Evolutionary conservation across 2,329 filamentous ascomycete species (phyloP).

Genomic region (Ophiocordyceps camponoti-rufipedis): DNA sequence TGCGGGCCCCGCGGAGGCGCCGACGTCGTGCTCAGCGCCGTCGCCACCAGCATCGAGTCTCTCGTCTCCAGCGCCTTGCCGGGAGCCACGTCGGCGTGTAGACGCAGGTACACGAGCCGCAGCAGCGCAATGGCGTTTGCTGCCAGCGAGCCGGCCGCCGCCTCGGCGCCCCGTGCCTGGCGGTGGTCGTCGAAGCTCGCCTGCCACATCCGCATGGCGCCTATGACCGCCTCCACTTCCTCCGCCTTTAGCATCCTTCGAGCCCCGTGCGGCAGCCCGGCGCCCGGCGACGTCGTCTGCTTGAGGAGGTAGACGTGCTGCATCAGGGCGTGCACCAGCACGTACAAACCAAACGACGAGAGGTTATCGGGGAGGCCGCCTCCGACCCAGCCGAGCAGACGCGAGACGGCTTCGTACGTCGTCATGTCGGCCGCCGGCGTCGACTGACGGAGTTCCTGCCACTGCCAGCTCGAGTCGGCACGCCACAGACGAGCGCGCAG

Average conservation of each 20-base stretch:
- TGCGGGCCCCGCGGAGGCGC: conserved; percentile 38
- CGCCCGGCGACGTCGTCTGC: conserved; percentile 33
- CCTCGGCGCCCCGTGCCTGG: conserved; percentile 30
- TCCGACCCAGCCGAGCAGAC: conserved; percentile 32
- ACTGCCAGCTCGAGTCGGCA: conserved; percentile 38
- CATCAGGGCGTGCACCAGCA: conserved; percentile 52
- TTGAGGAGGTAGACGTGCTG: conserved; percentile 56
- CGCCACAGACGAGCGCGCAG: conserved; percentile 37
- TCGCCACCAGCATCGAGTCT: conserved; percentile 42
- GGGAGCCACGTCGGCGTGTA: conserved; percentile 47
- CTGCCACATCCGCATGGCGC: conserved; percentile 39
- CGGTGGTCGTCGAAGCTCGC: conserved; percentile 37
- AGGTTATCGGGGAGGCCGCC: conserved; percentile 29
- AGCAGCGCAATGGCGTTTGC: conserved; percentile 46
- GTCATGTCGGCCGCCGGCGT: conserved; percentile 31
- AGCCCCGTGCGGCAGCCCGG: conserved; percentile 27
- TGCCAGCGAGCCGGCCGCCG: conserved; percentile 39
- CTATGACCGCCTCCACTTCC: conserved; percentile 36
- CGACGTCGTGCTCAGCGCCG: conserved; percentile 38
- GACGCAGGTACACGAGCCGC: conserved; percentile 42
- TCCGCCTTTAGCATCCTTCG: conserved; percentile 32
- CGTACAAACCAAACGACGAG: conserved; percentile 48
- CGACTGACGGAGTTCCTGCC: conserved; percentile 36
- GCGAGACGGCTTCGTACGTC: conserved; percentile 36
- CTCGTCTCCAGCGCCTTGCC: conserved; percentile 45